Percentiles rank a stretch among this genome's conserved stretches.
Evolutionary conservation across 1,139 yeast species (phyloP).

Genomic region (Pichiaceae sp.): DNA sequence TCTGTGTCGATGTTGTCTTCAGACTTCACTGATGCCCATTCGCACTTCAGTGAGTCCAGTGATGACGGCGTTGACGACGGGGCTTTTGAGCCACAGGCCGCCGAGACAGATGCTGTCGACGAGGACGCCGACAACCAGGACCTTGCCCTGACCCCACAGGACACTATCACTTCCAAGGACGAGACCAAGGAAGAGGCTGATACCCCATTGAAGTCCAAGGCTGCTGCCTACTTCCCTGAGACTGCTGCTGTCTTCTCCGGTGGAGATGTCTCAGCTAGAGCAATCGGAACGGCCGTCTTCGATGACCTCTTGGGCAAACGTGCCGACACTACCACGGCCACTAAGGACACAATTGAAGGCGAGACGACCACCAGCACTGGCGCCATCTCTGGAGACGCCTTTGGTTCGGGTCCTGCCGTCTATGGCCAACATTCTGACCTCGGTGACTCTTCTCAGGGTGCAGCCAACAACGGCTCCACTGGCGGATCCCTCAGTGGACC

Average conservation of each 20-base stretch:
- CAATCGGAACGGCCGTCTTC: not conserved
- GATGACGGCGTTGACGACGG: not conserved
- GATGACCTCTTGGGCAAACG: not conserved
- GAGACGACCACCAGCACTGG: too few species aligned
- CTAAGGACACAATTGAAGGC: not conserved
- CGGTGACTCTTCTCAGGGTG: not conserved
- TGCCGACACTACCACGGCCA: not conserved
- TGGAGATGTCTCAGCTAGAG: not conserved
- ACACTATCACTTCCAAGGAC: constrained; percentile 3
- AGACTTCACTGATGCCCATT: constrained; percentile 10
- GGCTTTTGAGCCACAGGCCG: not conserved
- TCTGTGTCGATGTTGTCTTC: constrained; percentile 10
- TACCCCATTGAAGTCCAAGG: not conserved
- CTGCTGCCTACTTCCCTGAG: not conserved
- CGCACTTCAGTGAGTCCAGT: constrained; percentile 6
- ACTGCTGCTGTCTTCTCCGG: not conserved
- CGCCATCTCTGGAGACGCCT: too few species aligned
- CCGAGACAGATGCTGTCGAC: not conserved
- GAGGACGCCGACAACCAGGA: constrained; percentile 1
- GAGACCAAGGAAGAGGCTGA: not conserved
- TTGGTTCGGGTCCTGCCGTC: not conserved
- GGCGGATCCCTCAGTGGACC: too few species aligned
- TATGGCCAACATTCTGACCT: not conserved
- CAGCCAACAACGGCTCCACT: too few species aligned
- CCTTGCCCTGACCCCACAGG: constrained; percentile 1